phyloP scores from a whole-genome alignment of 805 yeast species.

The Schizosaccharomyces octosporus region DNA sequence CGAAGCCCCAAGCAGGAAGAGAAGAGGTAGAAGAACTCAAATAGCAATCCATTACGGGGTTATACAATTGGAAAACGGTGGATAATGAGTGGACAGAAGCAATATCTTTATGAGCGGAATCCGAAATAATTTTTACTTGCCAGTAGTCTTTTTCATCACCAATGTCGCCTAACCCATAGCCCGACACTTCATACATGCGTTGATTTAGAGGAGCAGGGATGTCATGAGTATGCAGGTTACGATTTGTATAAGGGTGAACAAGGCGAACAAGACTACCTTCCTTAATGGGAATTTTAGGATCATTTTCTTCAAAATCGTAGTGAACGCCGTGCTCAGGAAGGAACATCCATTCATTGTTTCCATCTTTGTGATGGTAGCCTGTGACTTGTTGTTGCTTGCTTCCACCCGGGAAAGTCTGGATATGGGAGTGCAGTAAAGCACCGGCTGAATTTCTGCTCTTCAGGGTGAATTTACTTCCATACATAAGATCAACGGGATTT shows the following conservation, averaged over 20 bases:
- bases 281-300: conserved; percentile 17
- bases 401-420: conserved; percentile 69
- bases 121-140: conserved; percentile 56
- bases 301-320: conserved; percentile 12
- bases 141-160: conserved; percentile 78
- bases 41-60: conserved; percentile 51
- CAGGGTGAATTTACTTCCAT: conserved; percentile 37
- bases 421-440: conserved; percentile 67
- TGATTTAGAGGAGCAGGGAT: conserved; percentile 51
- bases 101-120: conserved; percentile 25
- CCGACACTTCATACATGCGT: conserved; percentile 56
- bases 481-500: conserved; percentile 44
- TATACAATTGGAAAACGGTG: conserved; percentile 53
- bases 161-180: conserved; percentile 47
- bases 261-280: conserved; percentile 50
- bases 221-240: conserved; percentile 62
- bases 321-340: conserved; percentile 10
- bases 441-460: conserved; percentile 50
- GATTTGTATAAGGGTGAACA: conserved; percentile 42
- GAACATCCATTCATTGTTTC: conserved; percentile 60
- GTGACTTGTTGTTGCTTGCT: conserved; percentile 87
- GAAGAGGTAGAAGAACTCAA: conserved; percentile 57
- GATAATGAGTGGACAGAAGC: conserved; percentile 51
- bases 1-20: conserved; percentile 92
- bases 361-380: conserved; percentile 70